Evolutionary conservation across 2,329 filamentous ascomycete genomes (phyloP).

Genomic region (Lizonia empirigonia): DNA sequence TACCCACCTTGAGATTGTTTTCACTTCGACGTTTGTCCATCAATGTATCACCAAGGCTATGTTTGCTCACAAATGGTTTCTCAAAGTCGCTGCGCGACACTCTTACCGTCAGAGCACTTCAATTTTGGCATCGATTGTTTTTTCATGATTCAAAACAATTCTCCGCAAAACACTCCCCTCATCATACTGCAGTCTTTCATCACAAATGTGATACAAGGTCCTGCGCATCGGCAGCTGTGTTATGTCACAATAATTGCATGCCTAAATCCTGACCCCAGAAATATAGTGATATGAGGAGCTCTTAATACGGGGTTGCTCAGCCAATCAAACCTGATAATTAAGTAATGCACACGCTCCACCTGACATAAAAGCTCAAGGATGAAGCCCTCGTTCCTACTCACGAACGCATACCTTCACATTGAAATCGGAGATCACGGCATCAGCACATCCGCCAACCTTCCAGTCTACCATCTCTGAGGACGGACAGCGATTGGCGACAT

Average conservation of each 20-base stretch:
- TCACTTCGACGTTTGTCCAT: constrained; percentile 24
- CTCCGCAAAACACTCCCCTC: no score
- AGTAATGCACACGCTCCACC: not conserved
- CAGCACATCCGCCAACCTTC: not conserved
- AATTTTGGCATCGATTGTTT: not conserved
- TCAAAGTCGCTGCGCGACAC: not conserved
- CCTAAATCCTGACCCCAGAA: not conserved
- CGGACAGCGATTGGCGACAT: not conserved
- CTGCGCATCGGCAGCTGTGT: constrained; percentile 6
- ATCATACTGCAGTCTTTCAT: constrained; percentile 1
- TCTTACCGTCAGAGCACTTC: not conserved
- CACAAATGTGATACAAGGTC: constrained; percentile 8
- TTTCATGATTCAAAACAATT: no score
- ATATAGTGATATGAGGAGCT: not conserved
- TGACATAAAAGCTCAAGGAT: not conserved
- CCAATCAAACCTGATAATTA: not conserved
- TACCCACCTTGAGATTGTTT: constrained; percentile 40
- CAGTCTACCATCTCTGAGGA: not conserved
- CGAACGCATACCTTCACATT: not conserved
- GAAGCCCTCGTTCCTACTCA: not conserved
- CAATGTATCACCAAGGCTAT: constrained; percentile 31
- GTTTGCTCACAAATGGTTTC: not conserved
- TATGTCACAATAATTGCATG: constrained; percentile 1
- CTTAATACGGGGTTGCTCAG: not conserved
- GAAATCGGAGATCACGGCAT: not conserved